Base-by-base conservation (phyloP, 2,329 filamentous ascomycete species). In the Pestalotiopsis sp. region DNA sequence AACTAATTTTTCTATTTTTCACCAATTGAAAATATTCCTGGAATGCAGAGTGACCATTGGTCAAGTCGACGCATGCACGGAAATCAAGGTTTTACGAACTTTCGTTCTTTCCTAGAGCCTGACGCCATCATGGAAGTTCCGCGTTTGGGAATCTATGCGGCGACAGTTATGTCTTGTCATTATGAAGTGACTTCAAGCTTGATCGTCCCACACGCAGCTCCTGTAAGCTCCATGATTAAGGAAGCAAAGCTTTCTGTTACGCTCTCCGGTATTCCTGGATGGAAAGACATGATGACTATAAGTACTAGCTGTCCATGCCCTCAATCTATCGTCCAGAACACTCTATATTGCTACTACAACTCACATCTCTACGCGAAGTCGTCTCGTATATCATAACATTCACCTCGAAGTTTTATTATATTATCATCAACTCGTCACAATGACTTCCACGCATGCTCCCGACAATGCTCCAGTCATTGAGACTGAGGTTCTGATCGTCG, bases 401-500 rank as follows among this genome's bases (percentile, higher is more conserved):
- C 12, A 49, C 3, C 14, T 17, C 14, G 14, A 14, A 49, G 5
- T 49, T 6, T 3, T 17, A 17, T 49, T 1, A 49, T 17, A 49
- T 17, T 17, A 49, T 49, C 17, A 49, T 49, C 17, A n/a, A 49
- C 7, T 49, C 13, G 14, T 49, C 41, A 49, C 41, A 13, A 49
- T 49, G 41, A n/a, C 41, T 5, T 49, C 41, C 41, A 49, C 41
- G 17, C n/a, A 14, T 20, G 41, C n/a, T 49, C 41, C 41, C 14
- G 14, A 49, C 7, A 17, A 49, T 49, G 41, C 41, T 5, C 41
- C 17, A 17, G 41, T 49, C 2, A 17, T 49, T 49, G 41, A 49
- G 41, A 49, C 41, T 13, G 41, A 49, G 41, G 41, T 49, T 49
- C 59, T 75, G 45, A 69, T 76, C 60, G 71, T 76, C 12, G 74